phyloP scores from a whole-genome alignment of 768 basidiomycete genomes.

The Leccinum subtestaceum region DNA sequence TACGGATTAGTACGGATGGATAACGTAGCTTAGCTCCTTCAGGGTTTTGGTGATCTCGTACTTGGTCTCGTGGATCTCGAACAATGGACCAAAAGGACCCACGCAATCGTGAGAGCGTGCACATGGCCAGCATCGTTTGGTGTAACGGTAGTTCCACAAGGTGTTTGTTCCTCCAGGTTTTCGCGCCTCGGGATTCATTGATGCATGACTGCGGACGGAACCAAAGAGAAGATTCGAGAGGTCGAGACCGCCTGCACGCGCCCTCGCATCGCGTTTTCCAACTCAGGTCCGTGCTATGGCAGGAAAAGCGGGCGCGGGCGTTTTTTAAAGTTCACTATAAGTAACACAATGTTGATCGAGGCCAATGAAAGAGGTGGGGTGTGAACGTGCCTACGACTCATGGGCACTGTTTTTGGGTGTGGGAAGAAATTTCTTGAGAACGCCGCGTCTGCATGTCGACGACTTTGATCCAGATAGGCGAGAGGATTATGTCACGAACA shows the following conservation, averaged over 20 bases:
- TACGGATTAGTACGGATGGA: constrained; percentile 4
- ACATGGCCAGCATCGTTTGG: not conserved
- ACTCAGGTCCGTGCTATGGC: not conserved
- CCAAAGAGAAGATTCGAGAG: not conserved
- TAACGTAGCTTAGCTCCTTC: constrained; percentile 33
- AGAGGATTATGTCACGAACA: constrained; percentile 26
- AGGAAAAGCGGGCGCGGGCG: constrained; percentile 3
- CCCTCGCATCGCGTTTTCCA: not conserved
- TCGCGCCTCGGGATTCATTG: not conserved
- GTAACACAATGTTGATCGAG: constrained; percentile 21
- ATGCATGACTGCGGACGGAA: not conserved
- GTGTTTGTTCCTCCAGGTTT: not conserved
- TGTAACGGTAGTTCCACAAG: constrained; percentile 12
- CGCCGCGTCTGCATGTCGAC: constrained; percentile 29
- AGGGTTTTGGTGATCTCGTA: constrained; percentile 29
- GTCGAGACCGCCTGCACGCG: constrained; percentile 6
- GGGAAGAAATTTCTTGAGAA: constrained; percentile 24
- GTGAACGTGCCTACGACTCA: constrained; percentile 28
- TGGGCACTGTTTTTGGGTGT: constrained; percentile 20
- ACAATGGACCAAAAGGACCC: not conserved
- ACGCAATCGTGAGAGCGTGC: constrained; percentile 4
- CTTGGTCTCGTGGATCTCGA: constrained; percentile 21
- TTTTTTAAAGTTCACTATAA: constrained; percentile 26
- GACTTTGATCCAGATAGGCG: constrained; percentile 15
- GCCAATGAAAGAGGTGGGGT: constrained; percentile 26